phyloP scores from a whole-genome alignment of 257 asterid species.

The Solanum piurae region DNA sequence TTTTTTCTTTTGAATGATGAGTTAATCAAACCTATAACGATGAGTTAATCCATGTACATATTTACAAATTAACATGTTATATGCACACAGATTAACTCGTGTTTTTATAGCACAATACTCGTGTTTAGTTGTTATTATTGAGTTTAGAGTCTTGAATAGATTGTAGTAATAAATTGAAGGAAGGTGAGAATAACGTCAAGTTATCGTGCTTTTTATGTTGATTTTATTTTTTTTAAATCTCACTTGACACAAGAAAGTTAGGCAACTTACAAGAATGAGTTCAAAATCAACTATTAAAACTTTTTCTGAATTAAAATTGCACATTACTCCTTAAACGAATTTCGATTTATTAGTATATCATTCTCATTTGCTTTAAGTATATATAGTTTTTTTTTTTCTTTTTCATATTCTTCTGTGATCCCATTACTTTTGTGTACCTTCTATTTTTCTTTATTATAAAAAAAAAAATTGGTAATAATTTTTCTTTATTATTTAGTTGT shows the following conservation, averaged over 20 bases:
- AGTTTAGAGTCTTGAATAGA: background rate
- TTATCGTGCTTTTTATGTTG: background rate
- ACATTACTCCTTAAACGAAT: too few relatives aligned
- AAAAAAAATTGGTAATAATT: too few relatives aligned
- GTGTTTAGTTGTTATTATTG: background rate
- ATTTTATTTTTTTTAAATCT: background rate
- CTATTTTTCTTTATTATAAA: background rate
- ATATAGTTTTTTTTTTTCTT: too few relatives aligned
- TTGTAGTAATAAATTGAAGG: rapidly evolving
- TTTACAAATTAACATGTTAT: background rate
- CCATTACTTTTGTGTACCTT: background rate
- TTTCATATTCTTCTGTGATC: background rate
- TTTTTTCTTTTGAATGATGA: background rate
- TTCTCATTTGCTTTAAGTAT: too few relatives aligned
- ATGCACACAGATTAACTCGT: background rate
- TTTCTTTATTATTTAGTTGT: background rate
- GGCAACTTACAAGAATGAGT: background rate
- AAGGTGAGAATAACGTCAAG: background rate
- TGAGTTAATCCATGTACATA: background rate
- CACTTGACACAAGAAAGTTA: background rate
- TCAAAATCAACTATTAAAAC: background rate
- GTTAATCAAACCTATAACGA: background rate
- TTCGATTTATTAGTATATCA: too few relatives aligned
- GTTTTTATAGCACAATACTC: background rate
- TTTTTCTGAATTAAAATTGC: background rate